A percentile compares a stretch with the other conserved stretches of the same genome.
phyloP scores from a whole-genome alignment of 495 filamentous ascomycete species.

The Neurospora intermedia region DNA sequence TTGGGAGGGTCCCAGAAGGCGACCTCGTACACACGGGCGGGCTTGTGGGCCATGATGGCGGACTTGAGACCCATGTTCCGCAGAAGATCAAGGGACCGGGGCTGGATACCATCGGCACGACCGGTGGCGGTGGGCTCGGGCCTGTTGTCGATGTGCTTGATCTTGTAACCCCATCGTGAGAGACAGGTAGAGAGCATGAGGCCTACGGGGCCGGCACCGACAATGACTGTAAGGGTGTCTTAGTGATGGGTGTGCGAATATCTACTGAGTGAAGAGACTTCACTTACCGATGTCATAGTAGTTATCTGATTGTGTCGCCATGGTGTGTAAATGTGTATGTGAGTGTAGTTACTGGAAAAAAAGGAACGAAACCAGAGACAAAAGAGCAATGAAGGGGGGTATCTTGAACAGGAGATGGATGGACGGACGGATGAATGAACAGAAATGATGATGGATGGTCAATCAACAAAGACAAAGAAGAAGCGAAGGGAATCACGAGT shows the following conservation, averaged over 20 bases:
- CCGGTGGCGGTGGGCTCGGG: conserved; percentile 58
- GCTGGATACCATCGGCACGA: conserved; percentile 70
- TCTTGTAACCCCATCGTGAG: conserved; percentile 58
- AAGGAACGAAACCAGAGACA: neutral
- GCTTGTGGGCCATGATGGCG: conserved; percentile 67
- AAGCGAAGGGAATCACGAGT: neutral
- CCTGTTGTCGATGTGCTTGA: conserved; percentile 63
- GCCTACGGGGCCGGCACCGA: conserved; percentile 84
- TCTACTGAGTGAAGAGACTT: neutral
- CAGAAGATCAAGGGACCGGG: conserved; percentile 67
- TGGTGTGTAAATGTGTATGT: conserved; percentile 4
- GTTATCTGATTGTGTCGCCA: conserved; percentile 13
- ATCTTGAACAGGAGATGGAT: conserved; percentile 5
- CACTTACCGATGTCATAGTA: conserved; percentile 27
- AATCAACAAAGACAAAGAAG: neutral
- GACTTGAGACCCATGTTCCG: conserved; percentile 60
- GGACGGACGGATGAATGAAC: neutral
- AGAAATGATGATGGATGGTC: neutral
- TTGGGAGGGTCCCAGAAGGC: conserved; percentile 65
- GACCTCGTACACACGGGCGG: conserved; percentile 64
- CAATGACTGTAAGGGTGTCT: conserved; percentile 48
- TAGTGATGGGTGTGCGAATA: neutral
- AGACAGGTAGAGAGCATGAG: conserved; percentile 77
- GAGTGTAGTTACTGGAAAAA: neutral
- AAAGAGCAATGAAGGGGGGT: conserved; percentile 6